phyloP scores from a whole-genome alignment of 2,329 filamentous ascomycete genomes.

The Calcarisporium arbuscula region DNA sequence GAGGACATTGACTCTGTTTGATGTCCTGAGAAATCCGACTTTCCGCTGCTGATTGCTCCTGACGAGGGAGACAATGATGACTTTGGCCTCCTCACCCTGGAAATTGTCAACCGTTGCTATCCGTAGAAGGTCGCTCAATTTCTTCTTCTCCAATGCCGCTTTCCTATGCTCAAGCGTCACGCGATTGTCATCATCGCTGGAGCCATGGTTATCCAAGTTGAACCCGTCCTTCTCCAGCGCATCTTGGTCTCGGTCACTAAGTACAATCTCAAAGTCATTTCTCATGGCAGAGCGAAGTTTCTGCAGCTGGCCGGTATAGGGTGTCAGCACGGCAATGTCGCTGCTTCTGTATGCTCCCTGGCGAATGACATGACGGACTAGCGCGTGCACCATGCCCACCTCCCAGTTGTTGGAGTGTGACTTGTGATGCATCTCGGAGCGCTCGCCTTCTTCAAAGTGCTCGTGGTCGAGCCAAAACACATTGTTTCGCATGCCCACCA shows the following conservation, averaged over 20 bases:
- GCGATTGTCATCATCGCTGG: no score
- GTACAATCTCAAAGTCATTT: conserved; percentile 49
- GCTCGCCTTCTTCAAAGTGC: conserved; percentile 33
- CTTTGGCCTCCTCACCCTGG: conserved; percentile 68
- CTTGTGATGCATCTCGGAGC: conserved; percentile 27
- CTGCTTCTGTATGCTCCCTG: conserved; percentile 54
- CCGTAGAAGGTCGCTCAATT: no score
- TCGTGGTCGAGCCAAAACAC: conserved; percentile 59
- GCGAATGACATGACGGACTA: conserved; percentile 59
- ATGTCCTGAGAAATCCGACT: conserved; percentile 59
- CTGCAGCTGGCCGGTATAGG: conserved; percentile 53
- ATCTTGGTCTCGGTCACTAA: conserved; percentile 57
- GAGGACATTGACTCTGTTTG: conserved; percentile 65
- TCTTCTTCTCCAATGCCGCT: no score
- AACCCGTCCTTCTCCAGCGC: conserved; percentile 44
- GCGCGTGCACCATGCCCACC: conserved; percentile 52
- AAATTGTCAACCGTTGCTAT: conserved; percentile 69
- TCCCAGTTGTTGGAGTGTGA: conserved; percentile 55
- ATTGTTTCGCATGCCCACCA: conserved; percentile 45
- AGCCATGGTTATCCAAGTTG: no score
- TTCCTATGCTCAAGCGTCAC: no score
- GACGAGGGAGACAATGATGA: conserved; percentile 65
- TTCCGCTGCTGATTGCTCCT: conserved; percentile 56
- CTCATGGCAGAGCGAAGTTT: conserved; percentile 41
- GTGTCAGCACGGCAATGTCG: conserved; percentile 67